Evolutionary conservation across 2,329 filamentous ascomycete species (phyloP).

Genomic region (Aspergillus viridinutans): DNA sequence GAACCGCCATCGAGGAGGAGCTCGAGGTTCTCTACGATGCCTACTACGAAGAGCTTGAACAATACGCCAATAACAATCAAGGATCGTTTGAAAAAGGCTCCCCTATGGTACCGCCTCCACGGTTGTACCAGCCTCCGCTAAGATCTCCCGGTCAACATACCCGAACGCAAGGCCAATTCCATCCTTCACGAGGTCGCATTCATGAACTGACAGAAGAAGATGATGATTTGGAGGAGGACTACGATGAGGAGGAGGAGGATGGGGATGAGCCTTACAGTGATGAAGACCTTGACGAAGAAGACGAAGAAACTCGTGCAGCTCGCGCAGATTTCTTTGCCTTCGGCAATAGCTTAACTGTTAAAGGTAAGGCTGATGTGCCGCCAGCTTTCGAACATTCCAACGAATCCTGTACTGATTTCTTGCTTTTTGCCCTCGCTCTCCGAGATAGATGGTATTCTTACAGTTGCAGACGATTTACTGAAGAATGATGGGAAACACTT

Average conservation of each 20-base stretch:
- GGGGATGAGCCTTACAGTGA: slow-evolving; percentile 61
- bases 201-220: slow-evolving; percentile 55
- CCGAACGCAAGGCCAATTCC: slow-evolving; percentile 53
- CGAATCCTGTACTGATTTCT: slow-evolving; percentile 34
- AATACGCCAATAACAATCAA: slow-evolving; percentile 85
- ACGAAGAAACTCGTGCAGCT: slow-evolving; percentile 59
- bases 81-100: slow-evolving; percentile 57
- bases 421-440: slow-evolving; percentile 39
- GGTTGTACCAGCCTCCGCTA: slow-evolving; percentile 55
- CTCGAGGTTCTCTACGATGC: slow-evolving; percentile 96
- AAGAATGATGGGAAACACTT: slow-evolving; percentile 99
- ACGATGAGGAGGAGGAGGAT: slow-evolving; percentile 66
- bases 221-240: slow-evolving; percentile 51
- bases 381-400: slow-evolving; percentile 2
- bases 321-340: slow-evolving; percentile 91
- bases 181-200: slow-evolving; percentile 71
- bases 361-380: slow-evolving; percentile 52
- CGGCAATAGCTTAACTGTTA: slow-evolving; percentile 93
- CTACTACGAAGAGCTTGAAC: slow-evolving; percentile 96
- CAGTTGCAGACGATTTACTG: slow-evolving; percentile 93
- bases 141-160: slow-evolving; percentile 56
- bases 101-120: slow-evolving; percentile 64
- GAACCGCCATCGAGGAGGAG: slow-evolving; percentile 96
- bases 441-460: slow-evolving; percentile 79
- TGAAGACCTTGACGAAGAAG: slow-evolving; percentile 59